phyloP scores from a whole-genome alignment of 1,284 basidiomycete species.

The Heterobasidion occidentale region DNA sequence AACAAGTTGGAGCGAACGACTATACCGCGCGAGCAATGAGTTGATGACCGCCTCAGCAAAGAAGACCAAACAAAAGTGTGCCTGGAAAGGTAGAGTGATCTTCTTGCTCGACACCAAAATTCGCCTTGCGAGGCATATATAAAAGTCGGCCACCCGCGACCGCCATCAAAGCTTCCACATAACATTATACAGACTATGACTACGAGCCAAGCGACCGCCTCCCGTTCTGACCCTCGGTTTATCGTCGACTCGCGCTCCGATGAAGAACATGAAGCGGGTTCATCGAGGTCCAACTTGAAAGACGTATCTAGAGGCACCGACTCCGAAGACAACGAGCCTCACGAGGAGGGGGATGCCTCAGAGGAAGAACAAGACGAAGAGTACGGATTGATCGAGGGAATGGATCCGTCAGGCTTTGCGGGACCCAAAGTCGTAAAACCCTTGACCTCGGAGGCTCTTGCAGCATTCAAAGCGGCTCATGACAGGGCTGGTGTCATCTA shows the following conservation, averaged over 20 bases:
- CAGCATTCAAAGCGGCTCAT: conserved; percentile 61
- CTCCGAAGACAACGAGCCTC: neutral
- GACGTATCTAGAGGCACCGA: neutral
- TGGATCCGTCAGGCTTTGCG: conserved; percentile 51
- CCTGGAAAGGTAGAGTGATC: no score
- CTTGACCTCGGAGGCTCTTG: conserved; percentile 62
- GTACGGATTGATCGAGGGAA: conserved; percentile 28
- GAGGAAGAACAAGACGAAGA: conserved; percentile 12
- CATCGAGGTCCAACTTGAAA: neutral
- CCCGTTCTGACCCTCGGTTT: neutral
- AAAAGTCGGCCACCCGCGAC: no score
- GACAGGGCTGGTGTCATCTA: conserved; percentile 83
- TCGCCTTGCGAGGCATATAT: no score
- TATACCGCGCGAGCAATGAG: no score
- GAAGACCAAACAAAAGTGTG: no score
- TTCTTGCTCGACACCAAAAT: no score
- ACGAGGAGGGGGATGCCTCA: neutral
- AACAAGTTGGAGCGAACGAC: no score
- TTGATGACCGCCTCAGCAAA: no score
- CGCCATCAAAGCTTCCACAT: no score
- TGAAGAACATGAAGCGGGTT: neutral
- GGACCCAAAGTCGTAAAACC: conserved; percentile 61
- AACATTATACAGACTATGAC: no score
- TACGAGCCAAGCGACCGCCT: no score
- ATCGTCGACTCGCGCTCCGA: neutral